A percentile compares a stretch with the other conserved stretches of the same genome.
Conservation (phyloP, 1,139 yeast species). For the Candida glucosophila region DNA sequence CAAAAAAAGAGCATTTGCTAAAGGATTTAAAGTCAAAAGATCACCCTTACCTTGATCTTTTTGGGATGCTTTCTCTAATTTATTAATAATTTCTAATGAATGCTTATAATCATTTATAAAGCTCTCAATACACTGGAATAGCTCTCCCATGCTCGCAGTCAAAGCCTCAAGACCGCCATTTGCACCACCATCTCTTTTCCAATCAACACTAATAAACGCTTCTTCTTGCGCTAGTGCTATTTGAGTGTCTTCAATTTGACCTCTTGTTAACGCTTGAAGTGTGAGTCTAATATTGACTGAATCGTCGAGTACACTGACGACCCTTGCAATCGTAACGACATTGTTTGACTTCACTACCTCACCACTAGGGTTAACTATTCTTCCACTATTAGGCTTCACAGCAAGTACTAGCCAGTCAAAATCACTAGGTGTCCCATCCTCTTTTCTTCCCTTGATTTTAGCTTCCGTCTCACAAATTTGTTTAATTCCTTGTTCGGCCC, state of each 20-base stretch:
- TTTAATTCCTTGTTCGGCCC: constrained; percentile 29
- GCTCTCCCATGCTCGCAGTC: constrained; percentile 11
- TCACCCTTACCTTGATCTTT: too few species aligned
- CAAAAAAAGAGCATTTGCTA: constrained; percentile 50
- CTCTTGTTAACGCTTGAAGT: constrained; percentile 49
- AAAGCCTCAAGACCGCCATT: constrained; percentile 10
- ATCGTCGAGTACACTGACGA: constrained; percentile 42
- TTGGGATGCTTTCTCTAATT: constrained; percentile 5
- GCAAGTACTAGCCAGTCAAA: constrained; percentile 36
- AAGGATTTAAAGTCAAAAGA: constrained; percentile 48
- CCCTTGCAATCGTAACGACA: constrained; percentile 39
- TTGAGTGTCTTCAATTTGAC: constrained; percentile 10
- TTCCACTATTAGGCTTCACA: constrained; percentile 31
- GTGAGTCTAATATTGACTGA: constrained; percentile 38
- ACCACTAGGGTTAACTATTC: constrained; percentile 19
- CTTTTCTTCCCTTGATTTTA: constrained; percentile 1
- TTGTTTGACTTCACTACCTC: constrained; percentile 9
- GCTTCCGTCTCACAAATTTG: constrained; percentile 17
- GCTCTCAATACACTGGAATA: constrained; percentile 33
- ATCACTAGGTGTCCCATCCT: constrained; percentile 10
- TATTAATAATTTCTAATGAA: constrained; percentile 10
- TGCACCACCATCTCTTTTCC: too few species aligned
- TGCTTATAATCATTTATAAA: constrained; percentile 35
- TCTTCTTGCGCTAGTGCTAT: constrained; percentile 18
- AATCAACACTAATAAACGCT: constrained; percentile 20